These are phyloP conservation scores for Hygrophoropsis aurantiaca DNA, from an alignment of 768 basidiomycete genomes.

Conservation along the genomic window DNA sequence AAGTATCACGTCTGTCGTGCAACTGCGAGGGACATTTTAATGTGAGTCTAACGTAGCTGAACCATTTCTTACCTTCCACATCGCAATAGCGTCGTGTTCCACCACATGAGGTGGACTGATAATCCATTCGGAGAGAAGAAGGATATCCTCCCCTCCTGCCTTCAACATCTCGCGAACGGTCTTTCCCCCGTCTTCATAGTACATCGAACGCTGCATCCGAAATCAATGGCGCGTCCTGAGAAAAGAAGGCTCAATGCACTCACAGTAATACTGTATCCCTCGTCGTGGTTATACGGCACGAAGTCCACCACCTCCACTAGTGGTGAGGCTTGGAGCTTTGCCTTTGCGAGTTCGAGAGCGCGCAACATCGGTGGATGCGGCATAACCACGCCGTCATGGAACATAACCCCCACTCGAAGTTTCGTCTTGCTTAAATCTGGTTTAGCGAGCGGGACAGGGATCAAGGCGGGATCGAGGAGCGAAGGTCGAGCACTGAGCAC, in stretches of 20 bases:
- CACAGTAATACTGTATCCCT: slow-evolving; percentile 34
- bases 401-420: slow-evolving; percentile 31
- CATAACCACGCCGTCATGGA: slow-evolving; percentile 35
- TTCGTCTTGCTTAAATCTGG: slow-evolving; percentile 25
- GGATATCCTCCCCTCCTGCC: slow-evolving; percentile 33
- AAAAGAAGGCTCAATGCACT: slow-evolving; percentile 7
- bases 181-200: slow-evolving; percentile 38
- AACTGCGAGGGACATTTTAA: slow-evolving; percentile 22
- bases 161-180: slow-evolving; percentile 18
- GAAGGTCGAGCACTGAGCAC: slow-evolving; percentile 38
- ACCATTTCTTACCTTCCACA: slow-evolving; percentile 27
- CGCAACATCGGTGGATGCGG: slow-evolving; percentile 43
- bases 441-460: slow-evolving; percentile 28
- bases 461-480: slow-evolving; percentile 35
- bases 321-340: slow-evolving; percentile 31
- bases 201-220: slow-evolving; percentile 31
- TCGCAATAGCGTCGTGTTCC: slow-evolving; percentile 19
- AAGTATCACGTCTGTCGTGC: slow-evolving; percentile 26
- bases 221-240: neutral
- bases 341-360: slow-evolving; percentile 37
- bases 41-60: slow-evolving; percentile 6
- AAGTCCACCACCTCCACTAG: slow-evolving; percentile 38
- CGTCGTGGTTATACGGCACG: slow-evolving; percentile 32
- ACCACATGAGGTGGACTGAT: slow-evolving; percentile 25
- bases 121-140: slow-evolving; percentile 38